Evolutionary conservation across 495 filamentous ascomycete species (phyloP), one percentile per base, ranked within the genome.

Genomic region (Penicillium antarcticum): DNA sequence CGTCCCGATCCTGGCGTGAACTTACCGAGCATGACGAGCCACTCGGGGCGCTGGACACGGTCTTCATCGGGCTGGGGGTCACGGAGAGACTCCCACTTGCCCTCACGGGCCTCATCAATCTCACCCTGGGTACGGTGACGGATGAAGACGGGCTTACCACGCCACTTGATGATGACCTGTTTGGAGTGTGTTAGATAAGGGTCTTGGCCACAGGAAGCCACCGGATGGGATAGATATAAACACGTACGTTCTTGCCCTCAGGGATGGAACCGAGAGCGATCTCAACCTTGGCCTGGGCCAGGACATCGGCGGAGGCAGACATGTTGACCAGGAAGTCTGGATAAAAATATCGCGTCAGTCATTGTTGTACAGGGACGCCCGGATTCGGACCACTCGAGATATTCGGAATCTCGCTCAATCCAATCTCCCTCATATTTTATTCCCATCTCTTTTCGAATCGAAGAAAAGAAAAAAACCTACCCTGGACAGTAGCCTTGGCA

Each of bases 91-190:
- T 87, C 72, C 75, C 92, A 83, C 61, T 91, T 83, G 63, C 85
- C 80, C 48, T 80, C 72, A 67, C 91, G 85, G 73, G 90, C 90
- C 74, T 92, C 88, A 51, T 86, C 78, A 75, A 95, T 95, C 77
- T 95, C 90, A 53, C 79, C 79, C 60, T 79, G 68, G 57, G 95
- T 99, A 58, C 95, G 90, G 86, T 99, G 95, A 70, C 95, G 92
- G 84, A 99, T 91, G 83, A 99, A 97, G 72, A 99, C 89, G 70
- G 95, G 95, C 86, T 99, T 99, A 68, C 95, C 95, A 77, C 95
- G 87, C 95, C 95, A 99, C 81, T 99, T 99, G 82, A 99, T 92
- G 74, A 97, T 95, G 71, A 97, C 87, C 89, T 95, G 60, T 66
- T 49, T 48, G 38, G 40, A 19, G 37, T 13, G 16, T 44, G 37